Evolutionary conservation across 73 alveolate species (phyloP), one percentile per base, ranked within the genome.

Genomic region (Paramecium primaurelia): DNA sequence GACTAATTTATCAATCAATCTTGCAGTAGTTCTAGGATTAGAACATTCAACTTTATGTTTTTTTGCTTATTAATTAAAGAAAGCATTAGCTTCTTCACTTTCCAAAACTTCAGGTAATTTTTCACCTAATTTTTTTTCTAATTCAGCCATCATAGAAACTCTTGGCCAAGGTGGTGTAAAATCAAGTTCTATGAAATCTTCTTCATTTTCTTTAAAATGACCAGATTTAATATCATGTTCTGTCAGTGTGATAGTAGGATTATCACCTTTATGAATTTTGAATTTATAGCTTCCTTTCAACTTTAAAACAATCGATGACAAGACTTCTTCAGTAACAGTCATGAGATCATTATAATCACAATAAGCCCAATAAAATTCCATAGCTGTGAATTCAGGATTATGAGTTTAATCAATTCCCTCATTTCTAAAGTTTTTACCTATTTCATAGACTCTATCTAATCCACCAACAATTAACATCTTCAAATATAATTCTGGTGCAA

Each of bases 341-440:
- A 99, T 98, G 86, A 99, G 86, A 93, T 99, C 99, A 58, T 97
- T 87, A 97, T 98, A 99, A 93, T 99, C 99, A n/a, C 99, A 99
- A 86, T 98, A 98, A 86, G 99, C 99, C 99, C 96, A 95, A 96
- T 99, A 99, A 97, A 98, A 98, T 93, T 99, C 99, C 73, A 97
- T 95, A 77, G 99, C 97, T n/a, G 99, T 99, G 96, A 99, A 99
- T 95, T 99, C 99, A 28, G 99, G 99, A 95, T 99, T 99, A 97
- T 99, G 99, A 30, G 99, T 99, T 92, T 96, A 92, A 93, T 99
- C 99, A 85, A 99, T 99, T 34, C 99, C 98, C 92, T 99, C 99
- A 86, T 99, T 99, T 95, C 99, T 97, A 94, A 99, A 99, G 93
- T 98, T 97, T 90, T 98, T 97, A 42, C 99, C 99, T 60, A 99